Percentiles rank a stretch among this genome's conserved stretches.
Evolutionary conservation across 2,329 filamentous ascomycete genomes (phyloP).

Genomic region (Fusarium neocosmosporiellum): DNA sequence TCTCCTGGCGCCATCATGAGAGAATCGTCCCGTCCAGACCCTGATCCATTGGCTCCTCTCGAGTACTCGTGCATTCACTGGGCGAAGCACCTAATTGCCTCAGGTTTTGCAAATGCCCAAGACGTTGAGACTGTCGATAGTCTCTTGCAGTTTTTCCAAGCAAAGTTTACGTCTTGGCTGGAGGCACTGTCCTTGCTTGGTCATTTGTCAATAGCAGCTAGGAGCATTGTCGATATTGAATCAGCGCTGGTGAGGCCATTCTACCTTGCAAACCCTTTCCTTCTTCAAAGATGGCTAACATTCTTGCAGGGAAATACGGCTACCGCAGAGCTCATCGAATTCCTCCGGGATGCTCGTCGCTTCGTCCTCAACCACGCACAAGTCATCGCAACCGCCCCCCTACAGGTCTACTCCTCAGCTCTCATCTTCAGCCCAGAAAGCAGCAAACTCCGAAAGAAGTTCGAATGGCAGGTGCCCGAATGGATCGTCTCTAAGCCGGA

Average conservation of each 20-base stretch:
- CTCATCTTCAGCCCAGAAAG: constrained; percentile 11
- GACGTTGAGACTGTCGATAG: not conserved
- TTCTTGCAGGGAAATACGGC: no score
- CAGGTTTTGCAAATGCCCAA: no score
- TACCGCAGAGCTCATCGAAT: no score
- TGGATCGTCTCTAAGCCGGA: constrained; percentile 1
- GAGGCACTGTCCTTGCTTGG: constrained; percentile 55
- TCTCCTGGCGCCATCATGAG: constrained; percentile 15
- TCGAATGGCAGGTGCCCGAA: not conserved
- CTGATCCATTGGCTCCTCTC: constrained; percentile 27
- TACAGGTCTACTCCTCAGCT: constrained; percentile 17
- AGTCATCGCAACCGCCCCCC: not conserved
- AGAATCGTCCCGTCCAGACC: constrained; percentile 8
- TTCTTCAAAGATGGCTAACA: no score
- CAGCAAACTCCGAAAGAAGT: not conserved
- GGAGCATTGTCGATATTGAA: not conserved
- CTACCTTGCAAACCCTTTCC: no score
- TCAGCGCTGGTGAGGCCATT: not conserved
- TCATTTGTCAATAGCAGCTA: constrained; percentile 16
- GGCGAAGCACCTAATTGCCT: constrained; percentile 37
- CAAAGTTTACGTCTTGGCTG: constrained; percentile 52
- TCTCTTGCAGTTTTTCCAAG: not conserved
- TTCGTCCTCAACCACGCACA: not conserved
- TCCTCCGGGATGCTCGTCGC: not conserved
- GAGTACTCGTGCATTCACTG: constrained; percentile 39